phyloP scores from a whole-genome alignment of 257 asterid species.

The Voacanga thouarsii region DNA sequence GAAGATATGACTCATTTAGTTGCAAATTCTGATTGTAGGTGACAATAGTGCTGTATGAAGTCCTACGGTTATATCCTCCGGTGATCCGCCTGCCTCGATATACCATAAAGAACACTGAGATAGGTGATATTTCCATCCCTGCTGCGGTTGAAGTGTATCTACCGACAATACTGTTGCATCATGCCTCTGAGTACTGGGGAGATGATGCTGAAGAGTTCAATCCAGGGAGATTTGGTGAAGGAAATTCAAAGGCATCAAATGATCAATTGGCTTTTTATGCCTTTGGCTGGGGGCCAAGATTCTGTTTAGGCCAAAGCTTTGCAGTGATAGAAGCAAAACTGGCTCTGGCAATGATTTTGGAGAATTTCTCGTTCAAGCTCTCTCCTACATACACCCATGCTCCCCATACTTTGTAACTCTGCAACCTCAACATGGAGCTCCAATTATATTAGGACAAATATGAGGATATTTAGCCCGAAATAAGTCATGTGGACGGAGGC shows the following conservation, averaged over 20 bases:
- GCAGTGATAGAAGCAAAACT: conserved; percentile 15
- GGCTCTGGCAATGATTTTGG: conserved; percentile 18
- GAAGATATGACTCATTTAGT: not conserved
- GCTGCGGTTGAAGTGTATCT: conserved; percentile 7
- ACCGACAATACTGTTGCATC: conserved; percentile 11
- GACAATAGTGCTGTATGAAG: conserved; percentile 16
- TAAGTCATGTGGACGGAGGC: no score
- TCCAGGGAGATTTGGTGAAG: conserved; percentile 18
- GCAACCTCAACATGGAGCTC: not conserved
- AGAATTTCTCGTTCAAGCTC: conserved; percentile 11
- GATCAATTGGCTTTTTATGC: not conserved
- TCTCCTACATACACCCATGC: conserved; percentile 16
- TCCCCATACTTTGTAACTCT: conserved; percentile 7
- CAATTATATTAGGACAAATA: not conserved
- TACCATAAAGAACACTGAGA: not conserved
- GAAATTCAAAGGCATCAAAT: conserved; percentile 12
- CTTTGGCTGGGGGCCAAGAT: conserved; percentile 12
- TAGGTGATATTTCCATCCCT: conserved; percentile 10
- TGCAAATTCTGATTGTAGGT: conserved; percentile 1
- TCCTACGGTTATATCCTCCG: conserved; percentile 11
- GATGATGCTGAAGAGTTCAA: conserved; percentile 19
- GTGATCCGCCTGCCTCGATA: not conserved
- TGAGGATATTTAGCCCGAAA: not conserved
- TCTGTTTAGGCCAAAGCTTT: conserved; percentile 15
- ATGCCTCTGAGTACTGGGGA: conserved; percentile 9